Percentiles rank a stretch among this genome's conserved stretches.
Evolutionary conservation across 345 rosid genomes (phyloP).

Genomic region (Syzygium aqueum): DNA sequence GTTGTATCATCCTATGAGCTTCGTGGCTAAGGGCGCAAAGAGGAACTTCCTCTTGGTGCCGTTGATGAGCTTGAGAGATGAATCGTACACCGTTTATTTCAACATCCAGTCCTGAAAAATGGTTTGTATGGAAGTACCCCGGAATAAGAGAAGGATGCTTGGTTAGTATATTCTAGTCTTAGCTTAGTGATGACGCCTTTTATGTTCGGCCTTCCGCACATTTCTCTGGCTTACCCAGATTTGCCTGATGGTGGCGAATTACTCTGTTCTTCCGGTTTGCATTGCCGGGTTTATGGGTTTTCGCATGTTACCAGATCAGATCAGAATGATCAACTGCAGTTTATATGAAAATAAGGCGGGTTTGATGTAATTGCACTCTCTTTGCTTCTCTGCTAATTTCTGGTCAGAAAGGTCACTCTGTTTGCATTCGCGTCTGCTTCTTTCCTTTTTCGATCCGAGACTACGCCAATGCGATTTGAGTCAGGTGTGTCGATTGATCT

Average conservation of each 20-base stretch:
- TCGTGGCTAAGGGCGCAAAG: slow-evolving; percentile 47
- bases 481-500: neutral
- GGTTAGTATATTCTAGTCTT: neutral
- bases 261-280: no score
- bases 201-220: neutral
- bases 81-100: slow-evolving; percentile 73
- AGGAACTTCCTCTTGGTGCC: slow-evolving; percentile 71
- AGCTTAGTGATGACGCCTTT: neutral
- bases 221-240: neutral
- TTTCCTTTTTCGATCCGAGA: neutral
- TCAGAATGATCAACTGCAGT: neutral
- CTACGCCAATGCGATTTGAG: neutral
- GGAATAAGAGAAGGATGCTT: neutral
- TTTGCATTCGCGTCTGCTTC: neutral
- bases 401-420: neutral
- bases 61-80: slow-evolving; percentile 66
- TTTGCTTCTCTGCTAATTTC: neutral
- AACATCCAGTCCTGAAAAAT: slow-evolving; percentile 11
- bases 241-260: neutral
- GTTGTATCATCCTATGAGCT: slow-evolving; percentile 71
- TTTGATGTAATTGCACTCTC: neutral
- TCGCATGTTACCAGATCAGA: neutral
- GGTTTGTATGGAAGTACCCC: neutral
- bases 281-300: neutral
- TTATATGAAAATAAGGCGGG: neutral